Evolutionary conservation across 169 alveolate species (phyloP), one percentile per base, ranked within the genome.

Genomic region (Theileria luwenshuni): DNA sequence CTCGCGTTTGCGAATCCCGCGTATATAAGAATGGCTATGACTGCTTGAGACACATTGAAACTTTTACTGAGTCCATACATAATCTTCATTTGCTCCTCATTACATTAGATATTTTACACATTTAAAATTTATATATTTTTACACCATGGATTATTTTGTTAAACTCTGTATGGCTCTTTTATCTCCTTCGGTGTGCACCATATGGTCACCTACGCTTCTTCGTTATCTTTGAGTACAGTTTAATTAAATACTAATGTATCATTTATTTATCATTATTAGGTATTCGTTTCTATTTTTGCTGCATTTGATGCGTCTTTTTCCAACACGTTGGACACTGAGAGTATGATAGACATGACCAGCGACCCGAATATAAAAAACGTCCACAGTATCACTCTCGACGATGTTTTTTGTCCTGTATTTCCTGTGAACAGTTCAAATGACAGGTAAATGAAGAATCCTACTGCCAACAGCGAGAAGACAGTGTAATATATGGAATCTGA

Each of bases 351-450:
- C 89, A 81, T 81, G 2, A 68, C 38, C 0, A 61, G 30, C 21
- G 80, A 74, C 12, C 89, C 89, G 17, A 69, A 21, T 10, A 81
- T 56, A 41, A 69, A 81, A 56, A 72, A 64, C 3, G 48, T 41
- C 89, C 86, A 81, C n/a, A 74, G 70, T 38, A 71, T 71, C 7
- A 62, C 27, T 42, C 59, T 35, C 65, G 79, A 27, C 21, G 43
- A 3, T 43, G 49, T 3, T 27, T 54, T 27, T n/a, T 65, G 54
- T 25, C 69, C 35, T 54, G 62, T 35, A 6, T 56, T 38, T 59
- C 67, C 81, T 6, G 85, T 81, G n/a, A 81, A 67, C 21, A 81
- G 74, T 65, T 81, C 89, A 43, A 81, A 81, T 19, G 89, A 72
- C 42, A 81, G 70, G 62, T 81, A 74, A 23, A 81, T 63, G 74